phyloP scores from a whole-genome alignment of 306 rosid genomes.

The Biancaea sappan region DNA sequence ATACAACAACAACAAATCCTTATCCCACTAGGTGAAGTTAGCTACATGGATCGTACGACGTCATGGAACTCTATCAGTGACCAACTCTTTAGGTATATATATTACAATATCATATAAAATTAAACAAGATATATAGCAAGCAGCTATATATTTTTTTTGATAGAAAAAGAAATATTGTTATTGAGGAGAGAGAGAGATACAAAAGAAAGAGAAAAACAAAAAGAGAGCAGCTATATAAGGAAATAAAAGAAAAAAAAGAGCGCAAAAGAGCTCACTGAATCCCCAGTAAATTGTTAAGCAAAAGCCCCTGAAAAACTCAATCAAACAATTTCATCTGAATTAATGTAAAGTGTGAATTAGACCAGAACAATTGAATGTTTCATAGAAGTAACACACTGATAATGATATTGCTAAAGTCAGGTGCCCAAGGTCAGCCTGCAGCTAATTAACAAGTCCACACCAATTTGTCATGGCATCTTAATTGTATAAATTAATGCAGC shows the following conservation, averaged over 20 bases:
- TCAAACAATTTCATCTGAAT: background rate
- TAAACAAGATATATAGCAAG: background rate
- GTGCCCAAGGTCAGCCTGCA: background rate
- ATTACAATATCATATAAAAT: background rate
- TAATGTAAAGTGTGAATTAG: background rate
- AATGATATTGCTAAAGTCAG: background rate
- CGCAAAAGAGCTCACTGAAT: background rate
- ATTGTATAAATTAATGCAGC: constrained; percentile 1
- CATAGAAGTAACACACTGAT: background rate
- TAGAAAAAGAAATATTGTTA: too few species aligned
- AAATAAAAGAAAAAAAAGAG: background rate
- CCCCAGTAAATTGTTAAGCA: background rate
- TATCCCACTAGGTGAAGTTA: too few species aligned
- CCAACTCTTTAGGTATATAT: too few species aligned
- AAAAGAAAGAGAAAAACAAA: too few species aligned
- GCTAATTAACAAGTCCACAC: background rate
- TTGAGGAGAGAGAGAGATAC: too few species aligned
- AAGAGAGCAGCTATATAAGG: background rate
- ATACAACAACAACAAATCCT: too few species aligned
- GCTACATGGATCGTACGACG: too few species aligned
- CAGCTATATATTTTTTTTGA: background rate
- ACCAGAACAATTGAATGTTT: background rate
- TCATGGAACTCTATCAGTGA: too few species aligned
- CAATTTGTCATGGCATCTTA: background rate
- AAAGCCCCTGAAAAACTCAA: background rate